phyloP scores from a whole-genome alignment of 1,139 yeast species.

The Debaryomyces robertsiae region DNA sequence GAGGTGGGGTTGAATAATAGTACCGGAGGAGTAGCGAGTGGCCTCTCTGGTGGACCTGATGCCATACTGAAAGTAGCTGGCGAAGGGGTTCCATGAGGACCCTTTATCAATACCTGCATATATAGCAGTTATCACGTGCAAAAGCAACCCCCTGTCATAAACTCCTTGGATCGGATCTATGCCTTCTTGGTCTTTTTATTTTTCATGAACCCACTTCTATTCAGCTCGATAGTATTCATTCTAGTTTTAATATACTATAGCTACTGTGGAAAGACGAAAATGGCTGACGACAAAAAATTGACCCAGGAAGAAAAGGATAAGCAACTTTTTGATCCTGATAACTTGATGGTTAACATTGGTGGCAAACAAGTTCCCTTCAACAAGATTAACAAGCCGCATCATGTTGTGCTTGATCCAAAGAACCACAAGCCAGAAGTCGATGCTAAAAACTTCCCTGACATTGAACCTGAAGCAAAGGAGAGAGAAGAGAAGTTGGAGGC shows the following conservation, averaged over 20 bases:
- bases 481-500: slow-evolving; percentile 24
- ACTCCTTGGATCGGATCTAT: not conserved
- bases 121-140: slow-evolving; percentile 10
- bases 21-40: slow-evolving; percentile 44
- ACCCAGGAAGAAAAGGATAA: slow-evolving; percentile 21
- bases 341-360: slow-evolving; percentile 36
- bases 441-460: slow-evolving; percentile 26
- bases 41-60: slow-evolving; percentile 19
- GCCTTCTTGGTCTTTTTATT: slow-evolving; percentile 3
- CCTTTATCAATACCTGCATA: slow-evolving; percentile 2
- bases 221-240: slow-evolving; percentile 2
- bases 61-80: slow-evolving; percentile 4
- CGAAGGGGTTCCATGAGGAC: slow-evolving; percentile 3
- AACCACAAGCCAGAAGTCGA: slow-evolving; percentile 30
- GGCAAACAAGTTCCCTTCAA: slow-evolving; percentile 42
- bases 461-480: slow-evolving; percentile 33
- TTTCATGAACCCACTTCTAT: slow-evolving; percentile 7
- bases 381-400: slow-evolving; percentile 44
- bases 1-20: slow-evolving; percentile 52
- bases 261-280: not conserved
- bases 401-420: slow-evolving; percentile 37
- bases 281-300: slow-evolving; percentile 12
- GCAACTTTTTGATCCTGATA: slow-evolving; percentile 24
- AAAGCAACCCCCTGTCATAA: slow-evolving; percentile 1
- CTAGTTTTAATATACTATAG: slow-evolving; percentile 7